Evolutionary conservation across 2,329 filamentous ascomycete species (phyloP), one percentile per base, ranked within the genome.

Genomic region (Pseudocercospora fuligena): DNA sequence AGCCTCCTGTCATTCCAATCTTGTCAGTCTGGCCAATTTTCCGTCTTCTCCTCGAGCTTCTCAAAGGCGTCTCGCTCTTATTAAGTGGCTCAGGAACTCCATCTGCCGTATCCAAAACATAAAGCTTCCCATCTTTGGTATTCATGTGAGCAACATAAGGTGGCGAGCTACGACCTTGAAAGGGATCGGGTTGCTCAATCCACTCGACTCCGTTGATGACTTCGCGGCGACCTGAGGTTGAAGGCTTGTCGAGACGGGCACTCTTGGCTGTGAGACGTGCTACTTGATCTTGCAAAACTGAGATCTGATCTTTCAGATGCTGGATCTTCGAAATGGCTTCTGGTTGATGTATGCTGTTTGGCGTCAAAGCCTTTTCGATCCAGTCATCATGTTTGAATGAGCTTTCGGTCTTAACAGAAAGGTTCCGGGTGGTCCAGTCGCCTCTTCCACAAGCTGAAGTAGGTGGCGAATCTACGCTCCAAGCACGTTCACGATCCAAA

Each of bases 131-230:
- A 21, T 58, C 54, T 5, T n/a, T 19, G 29, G 11, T 19, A n/a
- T 58, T 36, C 19, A 14, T 40, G 7, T 58, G 33, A 2, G 54
- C 54, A n/a, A 58, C 54, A 21, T 31, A 58, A 36, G 54, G 54
- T 4, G 54, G 54, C 19, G 54, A 58, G 54, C 54, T 58, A 19
- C 54, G 54, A 36, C 54, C 54, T 16, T 36, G n/a, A n/a, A 36
- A 58, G 12, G 16, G 4, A 21, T 40, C n/a, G 7, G 27, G 23
- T 3, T 58, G 23, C 19, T 58, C 54, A 12, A 47, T 11, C 43
- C 43, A 47, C 21, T 47, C 43, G 4, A 5, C 5, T 47, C 16
- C 43, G 21, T 47, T 47, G 29, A 31, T 31, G 29, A 27, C 3
- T 27, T 27, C 27, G 40, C 40, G 40, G 40, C 12, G 40, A 3